A percentile compares a stretch with the other conserved stretches of the same genome.
These are phyloP conservation scores for Filobasidium floriforme DNA, from an alignment of 768 basidiomycete species.

Conservation along the genomic window DNA sequence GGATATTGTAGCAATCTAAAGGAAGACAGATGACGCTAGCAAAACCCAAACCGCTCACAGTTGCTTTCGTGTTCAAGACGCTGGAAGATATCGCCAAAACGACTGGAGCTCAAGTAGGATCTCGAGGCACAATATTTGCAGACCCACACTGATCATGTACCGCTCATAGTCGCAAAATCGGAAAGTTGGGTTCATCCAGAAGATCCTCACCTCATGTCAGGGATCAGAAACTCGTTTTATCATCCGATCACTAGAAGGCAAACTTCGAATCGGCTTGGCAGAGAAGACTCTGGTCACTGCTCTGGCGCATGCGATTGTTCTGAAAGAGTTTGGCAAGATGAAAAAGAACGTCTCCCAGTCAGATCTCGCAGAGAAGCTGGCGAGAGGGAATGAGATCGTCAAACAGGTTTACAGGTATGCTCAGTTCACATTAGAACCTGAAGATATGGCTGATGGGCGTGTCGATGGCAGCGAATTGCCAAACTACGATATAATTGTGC, in stretches of 20 bases:
- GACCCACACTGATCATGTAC: background rate
- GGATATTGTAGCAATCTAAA: constrained; percentile 66
- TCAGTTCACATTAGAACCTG: background rate
- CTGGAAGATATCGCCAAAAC: constrained; percentile 83
- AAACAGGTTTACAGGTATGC: constrained; percentile 86
- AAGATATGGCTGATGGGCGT: background rate
- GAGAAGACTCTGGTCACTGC: constrained; percentile 92
- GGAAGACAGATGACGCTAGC: constrained; percentile 83
- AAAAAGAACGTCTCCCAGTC: constrained; percentile 66
- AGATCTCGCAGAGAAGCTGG: constrained; percentile 62
- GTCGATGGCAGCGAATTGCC: constrained; percentile 67
- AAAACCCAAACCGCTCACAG: constrained; percentile 82
- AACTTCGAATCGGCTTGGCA: constrained; percentile 92
- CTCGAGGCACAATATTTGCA: background rate
- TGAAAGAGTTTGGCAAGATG: constrained; percentile 64
- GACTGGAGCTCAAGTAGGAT: constrained; percentile 67
- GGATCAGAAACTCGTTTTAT: constrained; percentile 93
- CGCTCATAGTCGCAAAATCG: constrained; percentile 72
- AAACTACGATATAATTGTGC: constrained; percentile 82
- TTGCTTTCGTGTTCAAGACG: constrained; percentile 81
- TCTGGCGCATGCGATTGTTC: constrained; percentile 80
- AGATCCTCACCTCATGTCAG: constrained; percentile 83
- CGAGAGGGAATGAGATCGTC: constrained; percentile 66
- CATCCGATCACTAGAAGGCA: constrained; percentile 89
- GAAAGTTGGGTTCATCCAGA: constrained; percentile 91